A percentile compares a stretch with the other conserved stretches of the same genome.
phyloP scores from a whole-genome alignment of 192 early-diverging fungal species.

The Linnemannia zychae region DNA sequence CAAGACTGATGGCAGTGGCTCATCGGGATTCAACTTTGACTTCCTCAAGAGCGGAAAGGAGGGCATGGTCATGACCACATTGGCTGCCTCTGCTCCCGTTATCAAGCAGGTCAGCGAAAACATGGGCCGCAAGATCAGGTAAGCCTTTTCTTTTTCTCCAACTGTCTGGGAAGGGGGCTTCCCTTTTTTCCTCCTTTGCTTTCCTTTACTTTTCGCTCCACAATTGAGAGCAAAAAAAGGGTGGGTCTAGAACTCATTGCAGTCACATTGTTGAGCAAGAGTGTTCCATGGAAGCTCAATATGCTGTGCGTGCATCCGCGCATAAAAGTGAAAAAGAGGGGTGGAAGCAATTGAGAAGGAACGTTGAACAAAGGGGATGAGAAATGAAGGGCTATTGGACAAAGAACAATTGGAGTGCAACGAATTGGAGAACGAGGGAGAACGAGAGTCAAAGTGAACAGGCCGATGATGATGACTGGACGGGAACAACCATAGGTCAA shows the following conservation, averaged over 20 bases:
- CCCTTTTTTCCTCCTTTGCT: background rate
- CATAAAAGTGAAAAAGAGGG: background rate
- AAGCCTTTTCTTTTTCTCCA: background rate
- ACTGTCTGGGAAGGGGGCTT: background rate
- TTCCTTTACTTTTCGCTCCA: background rate
- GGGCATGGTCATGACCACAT: conserved; percentile 44
- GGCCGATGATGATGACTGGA: background rate
- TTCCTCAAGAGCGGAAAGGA: conserved; percentile 44
- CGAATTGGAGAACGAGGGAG: too few species aligned
- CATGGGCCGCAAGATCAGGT: conserved; percentile 43
- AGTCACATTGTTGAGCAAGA: background rate
- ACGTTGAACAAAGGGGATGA: too few species aligned
- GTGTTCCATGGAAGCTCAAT: conserved; percentile 5
- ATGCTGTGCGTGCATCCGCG: background rate
- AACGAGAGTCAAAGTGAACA: background rate
- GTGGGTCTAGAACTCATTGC: background rate
- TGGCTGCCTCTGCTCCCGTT: conserved; percentile 38
- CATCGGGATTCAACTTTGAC: conserved; percentile 44
- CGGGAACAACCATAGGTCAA: background rate
- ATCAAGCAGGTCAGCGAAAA: conserved; percentile 51
- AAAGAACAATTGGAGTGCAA: too few species aligned
- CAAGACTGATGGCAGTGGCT: conserved; percentile 8
- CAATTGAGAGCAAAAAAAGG: background rate
- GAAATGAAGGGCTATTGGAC: too few species aligned
- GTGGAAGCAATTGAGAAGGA: too few species aligned